Percentiles rank a stretch among this genome's conserved stretches.
Conservation (phyloP, 306 rosid genomes). For the Begonia loranthoides region DNA sequence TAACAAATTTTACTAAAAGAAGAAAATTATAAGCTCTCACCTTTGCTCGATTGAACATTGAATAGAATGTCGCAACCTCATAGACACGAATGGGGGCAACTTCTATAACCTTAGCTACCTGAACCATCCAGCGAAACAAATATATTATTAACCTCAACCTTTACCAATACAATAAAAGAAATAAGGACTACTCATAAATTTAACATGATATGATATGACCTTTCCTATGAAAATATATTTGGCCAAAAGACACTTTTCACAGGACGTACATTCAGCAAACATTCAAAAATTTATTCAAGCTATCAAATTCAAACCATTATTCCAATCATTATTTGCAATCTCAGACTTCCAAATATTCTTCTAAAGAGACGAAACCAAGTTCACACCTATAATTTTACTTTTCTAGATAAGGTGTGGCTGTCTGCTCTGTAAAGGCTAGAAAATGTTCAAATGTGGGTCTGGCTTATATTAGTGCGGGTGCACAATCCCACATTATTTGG, state of each 20-base stretch:
- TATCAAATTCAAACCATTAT: neutral
- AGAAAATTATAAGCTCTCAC: constrained; percentile 21
- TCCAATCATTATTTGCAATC: neutral
- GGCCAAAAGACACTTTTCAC: no score
- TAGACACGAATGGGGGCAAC: constrained; percentile 92
- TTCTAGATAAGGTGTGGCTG: no score
- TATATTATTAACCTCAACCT: constrained; percentile 1
- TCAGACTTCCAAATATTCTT: neutral
- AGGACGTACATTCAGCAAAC: neutral
- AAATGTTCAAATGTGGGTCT: no score
- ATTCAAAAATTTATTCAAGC: neutral
- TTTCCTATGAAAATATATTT: neutral
- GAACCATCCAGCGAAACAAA: constrained; percentile 25
- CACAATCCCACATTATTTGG: no score
- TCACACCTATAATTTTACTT: no score
- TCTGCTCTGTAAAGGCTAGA: no score
- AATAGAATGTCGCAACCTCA: constrained; percentile 96
- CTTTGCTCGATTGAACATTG: constrained; percentile 93
- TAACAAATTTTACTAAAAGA: neutral
- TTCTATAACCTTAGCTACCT: constrained; percentile 87
- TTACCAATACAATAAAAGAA: neutral
- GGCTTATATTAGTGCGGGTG: no score
- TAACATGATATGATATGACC: neutral
- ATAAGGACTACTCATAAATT: neutral
- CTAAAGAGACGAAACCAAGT: no score